phyloP scores from a whole-genome alignment of 306 rosid species.

The Bauhinia variegata region DNA sequence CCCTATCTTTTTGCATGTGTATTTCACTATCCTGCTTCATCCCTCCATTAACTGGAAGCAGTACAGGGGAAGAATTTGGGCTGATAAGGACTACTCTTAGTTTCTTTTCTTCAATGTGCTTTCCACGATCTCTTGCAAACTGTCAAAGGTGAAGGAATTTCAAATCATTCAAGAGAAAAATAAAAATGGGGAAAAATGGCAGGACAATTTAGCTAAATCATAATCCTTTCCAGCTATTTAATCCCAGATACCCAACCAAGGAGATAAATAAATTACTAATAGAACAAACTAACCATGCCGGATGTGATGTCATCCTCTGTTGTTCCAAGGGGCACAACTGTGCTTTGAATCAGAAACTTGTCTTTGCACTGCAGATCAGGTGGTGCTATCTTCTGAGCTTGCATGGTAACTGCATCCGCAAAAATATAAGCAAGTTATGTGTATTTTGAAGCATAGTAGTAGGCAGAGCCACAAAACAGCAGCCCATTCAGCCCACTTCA shows the following conservation, averaged over 20 bases:
- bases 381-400: slow-evolving; percentile 79
- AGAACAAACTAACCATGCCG: slow-evolving; percentile 53
- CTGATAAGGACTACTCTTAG: slow-evolving; percentile 67
- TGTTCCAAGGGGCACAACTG: slow-evolving; percentile 63
- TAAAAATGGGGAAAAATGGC: slow-evolving; percentile 13
- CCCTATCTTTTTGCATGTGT: slow-evolving; percentile 58
- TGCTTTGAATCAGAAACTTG: slow-evolving; percentile 84
- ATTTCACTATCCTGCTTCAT: slow-evolving; percentile 63
- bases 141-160: slow-evolving; percentile 39
- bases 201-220: slow-evolving; percentile 9
- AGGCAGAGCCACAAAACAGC: slow-evolving; percentile 16
- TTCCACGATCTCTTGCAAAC: slow-evolving; percentile 76
- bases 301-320: slow-evolving; percentile 76
- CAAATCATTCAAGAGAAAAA: slow-evolving; percentile 28
- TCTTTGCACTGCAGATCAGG: slow-evolving; percentile 84
- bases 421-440: slow-evolving; percentile 5
- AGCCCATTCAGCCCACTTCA: background rate
- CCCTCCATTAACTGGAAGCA: slow-evolving; percentile 70
- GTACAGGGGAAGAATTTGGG: slow-evolving; percentile 69
- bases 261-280: background rate
- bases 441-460: background rate
- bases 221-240: background rate
- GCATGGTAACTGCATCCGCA: slow-evolving; percentile 81
- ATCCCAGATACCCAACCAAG: background rate
- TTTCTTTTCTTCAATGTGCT: slow-evolving; percentile 78